Conservation (phyloP, 2,329 filamentous ascomycete genomes). For the Lojkania enalia region DNA sequence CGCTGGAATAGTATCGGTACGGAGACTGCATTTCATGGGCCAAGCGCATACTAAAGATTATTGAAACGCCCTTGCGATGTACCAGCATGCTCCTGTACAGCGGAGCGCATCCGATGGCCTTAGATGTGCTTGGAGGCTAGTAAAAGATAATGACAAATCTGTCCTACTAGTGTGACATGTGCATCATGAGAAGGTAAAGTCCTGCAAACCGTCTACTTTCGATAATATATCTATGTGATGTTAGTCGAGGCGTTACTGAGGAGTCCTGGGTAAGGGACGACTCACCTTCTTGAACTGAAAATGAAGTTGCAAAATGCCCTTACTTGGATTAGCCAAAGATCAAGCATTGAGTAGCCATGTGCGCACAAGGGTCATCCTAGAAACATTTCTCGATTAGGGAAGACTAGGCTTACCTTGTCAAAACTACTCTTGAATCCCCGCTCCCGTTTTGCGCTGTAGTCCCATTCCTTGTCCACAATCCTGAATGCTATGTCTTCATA, state of each 20-base stretch:
- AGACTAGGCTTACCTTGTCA: conserved; percentile 74
- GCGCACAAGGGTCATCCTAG: conserved; percentile 4
- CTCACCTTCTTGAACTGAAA: conserved; percentile 98
- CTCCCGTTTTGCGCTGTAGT: conserved; percentile 94
- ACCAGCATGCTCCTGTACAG: too few relatives aligned
- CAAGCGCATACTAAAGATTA: too few relatives aligned
- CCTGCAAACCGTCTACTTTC: conserved; percentile 43
- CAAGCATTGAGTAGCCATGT: not conserved
- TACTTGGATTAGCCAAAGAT: conserved; percentile 34
- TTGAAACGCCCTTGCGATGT: too few relatives aligned
- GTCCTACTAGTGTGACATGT: too few relatives aligned
- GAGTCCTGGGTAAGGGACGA: conserved; percentile 3
- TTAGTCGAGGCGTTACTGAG: conserved; percentile 21
- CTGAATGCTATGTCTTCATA: conserved; percentile 97
- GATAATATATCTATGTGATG: conserved; percentile 50
- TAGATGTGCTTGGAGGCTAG: too few relatives aligned
- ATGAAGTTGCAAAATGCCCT: conserved; percentile 94
- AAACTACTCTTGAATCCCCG: conserved; percentile 95
- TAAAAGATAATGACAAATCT: too few relatives aligned
- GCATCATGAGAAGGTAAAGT: too few relatives aligned
- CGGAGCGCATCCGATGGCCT: too few relatives aligned
- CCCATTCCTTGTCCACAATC: conserved; percentile 98
- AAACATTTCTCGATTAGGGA: conserved; percentile 6
- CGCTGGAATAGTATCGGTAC: too few relatives aligned
- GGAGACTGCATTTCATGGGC: too few relatives aligned